A percentile compares a stretch with the other conserved stretches of the same genome.
Conservation (phyloP, 768 basidiomycete genomes). For the Phylloporus arenicola region DNA sequence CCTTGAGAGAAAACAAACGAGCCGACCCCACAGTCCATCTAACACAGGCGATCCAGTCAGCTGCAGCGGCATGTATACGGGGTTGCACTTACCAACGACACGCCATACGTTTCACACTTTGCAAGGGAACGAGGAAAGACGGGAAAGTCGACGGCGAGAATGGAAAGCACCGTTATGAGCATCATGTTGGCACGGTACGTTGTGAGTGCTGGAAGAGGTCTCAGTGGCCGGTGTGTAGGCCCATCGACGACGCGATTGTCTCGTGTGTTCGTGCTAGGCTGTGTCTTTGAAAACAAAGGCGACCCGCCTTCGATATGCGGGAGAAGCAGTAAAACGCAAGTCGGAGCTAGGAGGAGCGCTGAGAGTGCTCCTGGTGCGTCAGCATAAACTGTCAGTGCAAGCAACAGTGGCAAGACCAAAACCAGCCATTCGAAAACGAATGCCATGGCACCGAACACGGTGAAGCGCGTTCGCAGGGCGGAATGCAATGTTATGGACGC, state of each 20-base stretch:
- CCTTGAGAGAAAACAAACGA: conserved; percentile 98
- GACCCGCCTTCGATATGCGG: conserved; percentile 40
- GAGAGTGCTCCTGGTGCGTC: conserved; percentile 49
- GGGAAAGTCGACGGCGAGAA: conserved; percentile 93
- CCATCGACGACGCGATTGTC: background rate
- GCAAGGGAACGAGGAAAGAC: conserved; percentile 84
- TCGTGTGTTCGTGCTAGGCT: background rate
- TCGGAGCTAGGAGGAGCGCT: conserved; percentile 42
- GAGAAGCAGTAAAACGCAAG: conserved; percentile 39
- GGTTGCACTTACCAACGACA: conserved; percentile 67
- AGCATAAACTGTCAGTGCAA: conserved; percentile 77
- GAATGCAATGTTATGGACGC: conserved; percentile 69
- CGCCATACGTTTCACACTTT: conserved; percentile 93
- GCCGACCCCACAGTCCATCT: conserved; percentile 99
- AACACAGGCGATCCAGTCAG: conserved; percentile 1
- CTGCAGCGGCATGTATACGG: background rate
- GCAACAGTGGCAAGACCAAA: conserved; percentile 70
- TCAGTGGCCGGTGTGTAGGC: conserved; percentile 6
- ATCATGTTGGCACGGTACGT: conserved; percentile 94
- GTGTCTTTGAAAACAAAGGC: conserved; percentile 45
- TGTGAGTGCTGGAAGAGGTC: conserved; percentile 71
- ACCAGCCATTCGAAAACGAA: conserved; percentile 54
- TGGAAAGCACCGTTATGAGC: conserved; percentile 83
- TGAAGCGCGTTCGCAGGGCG: conserved; percentile 46
- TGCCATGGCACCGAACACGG: conserved; percentile 32